Evolutionary conservation across 2,329 filamentous ascomycete species (phyloP).

Genomic region (Fusarium sp.): DNA sequence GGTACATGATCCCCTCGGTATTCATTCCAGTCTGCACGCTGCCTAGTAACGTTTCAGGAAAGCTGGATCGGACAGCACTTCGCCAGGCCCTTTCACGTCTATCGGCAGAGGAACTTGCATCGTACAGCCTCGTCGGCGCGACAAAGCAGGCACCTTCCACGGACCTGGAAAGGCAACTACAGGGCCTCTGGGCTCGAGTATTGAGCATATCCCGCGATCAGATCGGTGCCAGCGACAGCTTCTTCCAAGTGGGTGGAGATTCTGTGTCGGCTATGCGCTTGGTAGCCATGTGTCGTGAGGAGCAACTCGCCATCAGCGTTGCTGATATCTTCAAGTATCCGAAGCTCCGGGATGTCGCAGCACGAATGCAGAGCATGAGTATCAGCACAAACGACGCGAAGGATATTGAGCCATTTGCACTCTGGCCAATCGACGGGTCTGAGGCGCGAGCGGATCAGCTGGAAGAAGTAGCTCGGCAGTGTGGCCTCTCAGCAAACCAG

Average conservation of each 20-base stretch:
- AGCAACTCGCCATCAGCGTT: slow-evolving; percentile 36
- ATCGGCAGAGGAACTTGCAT: slow-evolving; percentile 15
- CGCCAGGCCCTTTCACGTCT: slow-evolving; percentile 15
- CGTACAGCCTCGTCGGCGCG: slow-evolving; percentile 12
- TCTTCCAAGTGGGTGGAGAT: slow-evolving; percentile 58
- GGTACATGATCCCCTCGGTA: slow-evolving; percentile 11
- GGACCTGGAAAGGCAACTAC: slow-evolving; percentile 42
- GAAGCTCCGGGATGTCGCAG: slow-evolving; percentile 11
- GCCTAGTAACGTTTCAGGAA: slow-evolving; percentile 11
- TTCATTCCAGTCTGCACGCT: slow-evolving; percentile 10
- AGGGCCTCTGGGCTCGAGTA: slow-evolving; percentile 56
- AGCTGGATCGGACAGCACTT: slow-evolving; percentile 19
- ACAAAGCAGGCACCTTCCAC: slow-evolving; percentile 15
- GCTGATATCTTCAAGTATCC: slow-evolving; percentile 57
- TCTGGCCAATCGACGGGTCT: slow-evolving; percentile 11
- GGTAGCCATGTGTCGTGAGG: slow-evolving; percentile 13
- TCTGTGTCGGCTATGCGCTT: slow-evolving; percentile 54
- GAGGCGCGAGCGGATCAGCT: slow-evolving; percentile 9
- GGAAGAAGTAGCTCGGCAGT: slow-evolving; percentile 7
- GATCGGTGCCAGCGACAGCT: slow-evolving; percentile 61
- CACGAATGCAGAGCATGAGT: slow-evolving; percentile 12
- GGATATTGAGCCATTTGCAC: slow-evolving; percentile 13
- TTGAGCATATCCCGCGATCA: slow-evolving; percentile 57
- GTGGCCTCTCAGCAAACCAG: slow-evolving; percentile 4
- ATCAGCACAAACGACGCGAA: slow-evolving; percentile 4